Base-by-base conservation (phyloP, 345 rosid species). In the Salix arbutifolia region DNA sequence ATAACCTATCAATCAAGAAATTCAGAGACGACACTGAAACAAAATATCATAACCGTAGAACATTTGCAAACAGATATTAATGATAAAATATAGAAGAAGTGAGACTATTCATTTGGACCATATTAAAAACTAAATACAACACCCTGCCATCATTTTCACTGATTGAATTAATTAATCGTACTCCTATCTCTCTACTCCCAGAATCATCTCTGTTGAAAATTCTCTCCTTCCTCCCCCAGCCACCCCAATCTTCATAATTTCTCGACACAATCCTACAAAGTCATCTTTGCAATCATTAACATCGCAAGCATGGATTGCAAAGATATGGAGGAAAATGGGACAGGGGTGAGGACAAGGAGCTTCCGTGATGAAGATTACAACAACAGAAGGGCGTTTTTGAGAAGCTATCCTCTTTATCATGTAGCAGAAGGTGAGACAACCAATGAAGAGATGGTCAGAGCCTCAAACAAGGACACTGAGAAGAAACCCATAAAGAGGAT, bases 381-480 rank as follows among this genome's bases (percentile, higher is more conserved):
- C 35, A 77, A 69, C 76, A 82, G 85, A 76, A 79, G 90, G 73
- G 85, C 60, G 69, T 90, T 88, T 69, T 74, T 90, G 77, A 81
- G 87, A 79, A 90, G 91, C 80, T 90, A 87, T 77, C 91, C 94
- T 74, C 90, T 87, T 77, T 73, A 78, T 35, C 77, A 76, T 86
- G 85, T 67, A 65, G 79, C 74, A 35, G 85, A 82, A 76, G 89
- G 78, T 0, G 77, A 75, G 37, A 81, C 19, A 58, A 53, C 71
- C 28, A 65, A 76, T 0, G 73, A 84, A 25, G 80, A 83, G 74
- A 77, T 9, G 0, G 72, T 14, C 52, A 61, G 48, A 26, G 70
- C 65, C 62, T 64, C 44, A 40, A 52, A 40, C 46, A 65, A 64
- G 60, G 79, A 66, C 48, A 67, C 46, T 16, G 46, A 56, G 72